Base-by-base conservation (phyloP, 1,284 basidiomycete species). In the Trichosporon ovoides region DNA sequence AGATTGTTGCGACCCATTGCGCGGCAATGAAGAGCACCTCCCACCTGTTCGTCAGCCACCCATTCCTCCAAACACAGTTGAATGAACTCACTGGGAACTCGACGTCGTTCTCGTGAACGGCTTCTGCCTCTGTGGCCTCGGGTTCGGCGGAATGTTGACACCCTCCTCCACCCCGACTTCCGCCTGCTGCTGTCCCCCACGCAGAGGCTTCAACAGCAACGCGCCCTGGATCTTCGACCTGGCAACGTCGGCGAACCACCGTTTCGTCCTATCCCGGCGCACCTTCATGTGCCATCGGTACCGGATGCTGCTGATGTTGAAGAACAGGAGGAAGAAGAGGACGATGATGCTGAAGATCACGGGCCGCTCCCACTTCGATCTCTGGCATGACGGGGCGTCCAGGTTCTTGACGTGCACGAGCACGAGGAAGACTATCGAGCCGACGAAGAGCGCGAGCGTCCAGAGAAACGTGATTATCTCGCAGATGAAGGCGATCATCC, bases 271-370 rank as follows among this genome's bases (percentile, higher is more conserved):
- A 19, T 43, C 38, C 19, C 38, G 38, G 38, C 38, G 38, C 19
- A 43, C 38, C 20, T 43, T 43, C 38, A 43, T 43, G 20, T 43
- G 38, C 38, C 38, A 43, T 22, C 38, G 38, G 38, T 43, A 43
- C 3, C 38, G 38, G 20, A 43, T 22, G 20, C 20, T 22, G 38
- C 20, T 22, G 11, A 43, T 4, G 19, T 43, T 43, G 38, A 43
- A 24, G 20, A 43, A 13, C 6, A 43, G 11, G 20, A 43, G 20
- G 20, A 22, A 22, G 38, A 43, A 43, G 38, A 43, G 38, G 38
- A 43, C 38, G 38, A 43, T 22, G 38, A 43, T 22, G 11, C 19
- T 22, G 20, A 43, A 43, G 10, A 43, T 43, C 20, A 43, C 10
- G 7, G 38, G 18, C 9, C 38, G 20, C 19, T 24, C 4, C 11